These are phyloP conservation scores for Kregervanrija delftensis DNA, from an alignment of 805 yeast genomes.

Conservation along the genomic window DNA sequence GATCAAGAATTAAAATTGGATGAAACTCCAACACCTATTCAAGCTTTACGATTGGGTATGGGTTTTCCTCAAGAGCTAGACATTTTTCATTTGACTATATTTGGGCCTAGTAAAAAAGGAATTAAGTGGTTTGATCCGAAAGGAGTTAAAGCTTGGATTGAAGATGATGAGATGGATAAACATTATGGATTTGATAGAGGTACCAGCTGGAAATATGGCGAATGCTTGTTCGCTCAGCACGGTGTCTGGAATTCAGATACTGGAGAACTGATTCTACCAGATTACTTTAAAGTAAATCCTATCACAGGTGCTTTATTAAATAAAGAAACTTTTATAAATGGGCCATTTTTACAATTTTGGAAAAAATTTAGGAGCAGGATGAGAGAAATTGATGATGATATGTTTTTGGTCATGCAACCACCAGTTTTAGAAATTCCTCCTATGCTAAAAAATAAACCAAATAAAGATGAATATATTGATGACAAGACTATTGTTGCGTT, in stretches of 20 bases:
- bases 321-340: slow-evolving; percentile 53
- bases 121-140: slow-evolving; percentile 53
- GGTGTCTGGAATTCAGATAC: slow-evolving; percentile 61
- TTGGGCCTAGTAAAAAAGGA: slow-evolving; percentile 72
- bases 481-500: slow-evolving; percentile 68
- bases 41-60: slow-evolving; percentile 69
- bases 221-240: slow-evolving; percentile 75
- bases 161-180: slow-evolving; percentile 43
- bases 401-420: slow-evolving; percentile 65
- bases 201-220: slow-evolving; percentile 60
- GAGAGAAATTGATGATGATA: slow-evolving; percentile 36
- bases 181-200: slow-evolving; percentile 68
- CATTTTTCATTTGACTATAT: slow-evolving; percentile 56
- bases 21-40: slow-evolving; percentile 76
- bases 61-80: slow-evolving; percentile 69
- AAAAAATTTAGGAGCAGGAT: slow-evolving; percentile 40
- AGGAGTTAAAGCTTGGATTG: slow-evolving; percentile 66
- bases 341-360: slow-evolving; percentile 60
- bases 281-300: slow-evolving; percentile 44
- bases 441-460: slow-evolving; percentile 37
- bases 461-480: slow-evolving; percentile 37
- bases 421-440: slow-evolving; percentile 83
- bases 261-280: slow-evolving; percentile 36
- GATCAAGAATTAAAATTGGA: slow-evolving; percentile 66
- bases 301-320: slow-evolving; percentile 34